phyloP scores from a whole-genome alignment of 2,329 filamentous ascomycete species.

The Aureobasidium sp. region DNA sequence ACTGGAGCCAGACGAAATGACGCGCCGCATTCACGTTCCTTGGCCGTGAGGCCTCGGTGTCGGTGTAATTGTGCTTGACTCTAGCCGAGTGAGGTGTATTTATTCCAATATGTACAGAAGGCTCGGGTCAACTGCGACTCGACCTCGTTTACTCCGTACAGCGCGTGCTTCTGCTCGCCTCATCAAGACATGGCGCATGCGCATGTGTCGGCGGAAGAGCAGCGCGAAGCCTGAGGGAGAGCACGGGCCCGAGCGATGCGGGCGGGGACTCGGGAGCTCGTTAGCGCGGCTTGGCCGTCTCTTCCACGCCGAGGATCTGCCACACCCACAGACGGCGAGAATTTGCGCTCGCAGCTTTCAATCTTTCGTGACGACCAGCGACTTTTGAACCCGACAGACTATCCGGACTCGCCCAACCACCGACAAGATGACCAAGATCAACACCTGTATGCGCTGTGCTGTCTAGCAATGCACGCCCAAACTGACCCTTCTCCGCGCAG shows the following conservation, averaged over 20 bases:
- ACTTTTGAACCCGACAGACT: constrained; percentile 10
- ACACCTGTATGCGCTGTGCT: constrained; percentile 45
- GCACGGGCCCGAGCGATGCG: neutral
- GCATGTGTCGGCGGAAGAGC: neutral
- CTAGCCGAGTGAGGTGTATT: neutral
- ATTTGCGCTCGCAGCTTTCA: neutral
- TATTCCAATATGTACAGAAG: neutral
- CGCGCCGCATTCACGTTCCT: neutral
- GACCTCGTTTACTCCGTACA: too few relatives aligned
- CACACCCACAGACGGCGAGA: neutral
- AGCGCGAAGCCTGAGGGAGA: neutral
- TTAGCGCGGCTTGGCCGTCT: neutral
- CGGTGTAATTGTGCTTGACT: neutral
- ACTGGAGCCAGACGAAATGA: neutral
- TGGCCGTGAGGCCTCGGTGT: neutral
- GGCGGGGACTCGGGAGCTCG: neutral
- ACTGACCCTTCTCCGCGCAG: constrained; percentile 32
- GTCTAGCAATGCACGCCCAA: neutral
- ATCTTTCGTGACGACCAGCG: constrained; percentile 15
- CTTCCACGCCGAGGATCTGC: neutral
- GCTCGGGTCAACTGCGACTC: neutral
- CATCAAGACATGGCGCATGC: neutral
- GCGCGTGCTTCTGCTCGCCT: neutral
- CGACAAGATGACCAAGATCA: constrained; percentile 66
- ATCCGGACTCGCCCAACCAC: constrained; percentile 20